Percentiles rank a stretch among this genome's conserved stretches.
Evolutionary conservation across 805 yeast genomes (phyloP).

Genomic region (Saccharomycopsis schoenii): DNA sequence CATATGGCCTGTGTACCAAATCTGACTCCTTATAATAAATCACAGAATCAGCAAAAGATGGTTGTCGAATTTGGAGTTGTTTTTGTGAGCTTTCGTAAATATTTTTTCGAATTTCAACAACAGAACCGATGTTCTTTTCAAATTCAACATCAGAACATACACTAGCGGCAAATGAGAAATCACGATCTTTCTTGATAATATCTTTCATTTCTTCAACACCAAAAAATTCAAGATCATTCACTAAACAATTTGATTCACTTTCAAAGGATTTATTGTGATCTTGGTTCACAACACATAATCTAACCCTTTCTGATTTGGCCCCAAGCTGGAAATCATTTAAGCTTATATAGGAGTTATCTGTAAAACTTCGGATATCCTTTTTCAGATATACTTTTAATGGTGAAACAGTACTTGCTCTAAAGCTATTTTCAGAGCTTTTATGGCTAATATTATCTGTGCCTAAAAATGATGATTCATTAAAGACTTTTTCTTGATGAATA

Average conservation of each 20-base stretch:
- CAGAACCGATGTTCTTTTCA: conserved; percentile 5
- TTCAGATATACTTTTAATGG: no score
- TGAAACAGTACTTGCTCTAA: no score
- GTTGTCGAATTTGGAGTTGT: conserved; percentile 3
- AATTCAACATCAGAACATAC: conserved; percentile 17
- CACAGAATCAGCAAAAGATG: conserved; percentile 9
- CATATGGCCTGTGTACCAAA: conserved; percentile 10
- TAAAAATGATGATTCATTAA: no score
- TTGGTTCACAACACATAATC: background rate
- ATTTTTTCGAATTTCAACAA: background rate
- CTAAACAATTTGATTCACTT: background rate
- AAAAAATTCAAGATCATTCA: background rate
- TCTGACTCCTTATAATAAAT: conserved; percentile 17
- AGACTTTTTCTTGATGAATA: background rate
- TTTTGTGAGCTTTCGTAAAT: background rate
- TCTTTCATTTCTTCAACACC: background rate
- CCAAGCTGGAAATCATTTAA: background rate
- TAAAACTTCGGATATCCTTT: no score
- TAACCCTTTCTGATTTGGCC: background rate
- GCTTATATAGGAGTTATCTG: no score
- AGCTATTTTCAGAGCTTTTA: no score
- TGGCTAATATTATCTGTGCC: no score
- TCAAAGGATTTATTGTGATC: background rate
- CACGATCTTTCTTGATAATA: background rate
- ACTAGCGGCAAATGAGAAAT: conserved; percentile 17